These are phyloP conservation scores for Trichoderma arundinaceum DNA, from an alignment of 2,329 filamentous ascomycete species.

Conservation along the genomic window DNA sequence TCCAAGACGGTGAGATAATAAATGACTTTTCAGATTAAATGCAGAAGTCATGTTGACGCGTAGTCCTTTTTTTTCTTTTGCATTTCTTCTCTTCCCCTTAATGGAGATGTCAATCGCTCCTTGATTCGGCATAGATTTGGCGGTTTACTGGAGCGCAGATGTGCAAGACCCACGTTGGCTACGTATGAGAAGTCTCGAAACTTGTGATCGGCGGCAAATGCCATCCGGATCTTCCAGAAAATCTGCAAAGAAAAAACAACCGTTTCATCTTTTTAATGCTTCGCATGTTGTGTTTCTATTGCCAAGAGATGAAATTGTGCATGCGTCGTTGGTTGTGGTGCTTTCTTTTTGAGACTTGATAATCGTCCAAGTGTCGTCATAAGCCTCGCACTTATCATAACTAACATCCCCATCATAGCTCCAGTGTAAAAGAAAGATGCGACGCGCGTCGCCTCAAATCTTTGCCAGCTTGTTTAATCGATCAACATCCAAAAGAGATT, in stretches of 20 bases:
- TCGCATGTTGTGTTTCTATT: too few relatives aligned
- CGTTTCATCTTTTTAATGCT: too few relatives aligned
- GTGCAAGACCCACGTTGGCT: conserved; percentile 9
- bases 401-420: background rate
- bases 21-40: background rate
- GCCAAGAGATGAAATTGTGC: too few relatives aligned
- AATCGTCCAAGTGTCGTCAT: background rate
- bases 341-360: background rate
- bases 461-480: background rate
- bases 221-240: background rate
- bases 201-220: background rate
- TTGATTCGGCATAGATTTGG: background rate
- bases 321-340: too few relatives aligned
- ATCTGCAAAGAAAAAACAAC: too few relatives aligned
- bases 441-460: background rate
- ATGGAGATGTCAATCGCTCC: conserved; percentile 15
- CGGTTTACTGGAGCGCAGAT: conserved; percentile 1
- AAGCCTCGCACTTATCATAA: background rate
- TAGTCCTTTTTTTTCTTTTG: background rate
- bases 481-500: background rate
- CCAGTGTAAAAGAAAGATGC: conserved; percentile 3
- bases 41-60: background rate
- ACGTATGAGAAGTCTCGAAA: background rate
- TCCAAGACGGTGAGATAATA: background rate
- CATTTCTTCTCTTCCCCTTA: background rate